Base-by-base conservation (phyloP, 2,329 filamentous ascomycete species). In the Aureobasidium sp. region DNA sequence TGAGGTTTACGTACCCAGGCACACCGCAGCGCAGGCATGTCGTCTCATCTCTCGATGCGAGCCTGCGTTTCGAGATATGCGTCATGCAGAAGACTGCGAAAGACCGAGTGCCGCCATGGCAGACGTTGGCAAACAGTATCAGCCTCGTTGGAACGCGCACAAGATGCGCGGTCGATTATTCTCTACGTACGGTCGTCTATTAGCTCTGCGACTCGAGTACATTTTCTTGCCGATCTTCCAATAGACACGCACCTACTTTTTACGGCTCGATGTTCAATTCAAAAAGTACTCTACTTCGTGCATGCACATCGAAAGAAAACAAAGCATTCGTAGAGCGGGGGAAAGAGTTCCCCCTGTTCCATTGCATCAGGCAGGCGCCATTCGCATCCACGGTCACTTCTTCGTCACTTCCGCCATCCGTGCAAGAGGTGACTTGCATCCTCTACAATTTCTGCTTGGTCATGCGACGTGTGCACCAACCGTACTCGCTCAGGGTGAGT, bases 341-440 rank as follows among this genome's bases (percentile, higher is more conserved):
- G 30, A 36, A 36, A 10, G 36, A 30, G 30, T 29, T 57, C 34
- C 41, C 41, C 34, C 32, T 58, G 54, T 39, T 39, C 54, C 42
- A 48, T 57, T 57, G 41, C 53, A 57, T 57, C 53, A 57, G 53
- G 14, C 39, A 57, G 21, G n/a, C 53, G 39, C 53, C 41, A 44
- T 44, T 25, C 16, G 16, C 53, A 57, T 21, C 21, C 21, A 21
- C 21, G 21, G 21, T 21, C 21, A 2, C 4, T 16, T 25, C 7
- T 54, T 27, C 50, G 39, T 25, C 39, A 11, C 53, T 57, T 57
- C 41, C 21, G 21, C 21, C 21, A 21, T 21, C 21, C 53, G 53
- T 27, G 39, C 21, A 36, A 25, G 49, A 44, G 13, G 53, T 57
- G 29, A 45, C 27, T 34, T 41, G 11, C 13, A 13, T 50, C 4